phyloP scores from a whole-genome alignment of 2,329 filamentous ascomycete genomes.

The Chrysosporium queenslandicum region DNA sequence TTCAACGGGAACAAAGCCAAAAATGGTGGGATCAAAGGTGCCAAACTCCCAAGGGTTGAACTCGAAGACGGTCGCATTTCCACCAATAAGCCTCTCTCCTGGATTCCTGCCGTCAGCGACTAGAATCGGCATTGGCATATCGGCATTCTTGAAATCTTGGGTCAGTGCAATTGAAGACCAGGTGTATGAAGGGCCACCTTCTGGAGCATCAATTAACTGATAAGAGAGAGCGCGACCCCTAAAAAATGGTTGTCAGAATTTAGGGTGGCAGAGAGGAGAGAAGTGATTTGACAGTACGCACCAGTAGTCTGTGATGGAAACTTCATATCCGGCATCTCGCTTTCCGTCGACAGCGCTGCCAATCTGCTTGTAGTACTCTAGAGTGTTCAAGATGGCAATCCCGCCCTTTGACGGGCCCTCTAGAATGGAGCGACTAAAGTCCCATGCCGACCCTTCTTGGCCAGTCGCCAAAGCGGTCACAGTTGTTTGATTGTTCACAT shows the following conservation, averaged over 20 bases:
- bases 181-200: conserved; percentile 67
- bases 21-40: conserved; percentile 62
- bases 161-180: conserved; percentile 67
- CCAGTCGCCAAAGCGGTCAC: conserved; percentile 48
- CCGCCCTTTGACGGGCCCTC: conserved; percentile 45
- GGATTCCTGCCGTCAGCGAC: conserved; percentile 59
- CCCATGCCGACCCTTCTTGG: conserved; percentile 45
- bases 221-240: conserved; percentile 69
- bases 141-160: conserved; percentile 51
- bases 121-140: conserved; percentile 62
- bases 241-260: no score
- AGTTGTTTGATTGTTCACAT: conserved; percentile 65
- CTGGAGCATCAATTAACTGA: conserved; percentile 66
- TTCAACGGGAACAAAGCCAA: conserved; percentile 58
- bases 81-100: conserved; percentile 49
- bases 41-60: conserved; percentile 75
- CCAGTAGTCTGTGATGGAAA: conserved; percentile 81
- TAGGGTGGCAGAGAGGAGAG: background rate
- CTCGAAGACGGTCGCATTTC: conserved; percentile 67
- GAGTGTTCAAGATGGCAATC: conserved; percentile 46
- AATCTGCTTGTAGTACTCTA: conserved; percentile 55
- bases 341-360: conserved; percentile 51
- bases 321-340: conserved; percentile 52
- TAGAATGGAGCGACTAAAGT: conserved; percentile 54
- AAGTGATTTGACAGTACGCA: conserved; percentile 18